These are phyloP conservation scores for Cavenderia fasciculata DNA, from an alignment of 78 protist species.

Conservation along the genomic window DNA sequence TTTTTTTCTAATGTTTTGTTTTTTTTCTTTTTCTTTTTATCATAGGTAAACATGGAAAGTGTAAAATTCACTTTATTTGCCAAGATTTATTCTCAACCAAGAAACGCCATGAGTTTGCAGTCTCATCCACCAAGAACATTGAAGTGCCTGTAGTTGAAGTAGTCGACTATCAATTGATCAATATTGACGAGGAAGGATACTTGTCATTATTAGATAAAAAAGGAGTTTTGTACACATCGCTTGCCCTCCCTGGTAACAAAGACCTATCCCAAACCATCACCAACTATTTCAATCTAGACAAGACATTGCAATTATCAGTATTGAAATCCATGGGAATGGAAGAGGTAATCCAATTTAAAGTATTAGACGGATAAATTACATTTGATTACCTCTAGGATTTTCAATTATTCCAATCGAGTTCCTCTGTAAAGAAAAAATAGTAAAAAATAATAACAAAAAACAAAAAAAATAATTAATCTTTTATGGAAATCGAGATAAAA, in stretches of 20 bases:
- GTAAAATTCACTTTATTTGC: constrained; percentile 93
- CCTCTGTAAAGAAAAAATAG: too few relatives aligned
- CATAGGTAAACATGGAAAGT: constrained; percentile 99
- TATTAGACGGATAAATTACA: constrained; percentile 7
- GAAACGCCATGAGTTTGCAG: constrained; percentile 89
- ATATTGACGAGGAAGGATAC: constrained; percentile 10
- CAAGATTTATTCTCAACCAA: constrained; percentile 95
- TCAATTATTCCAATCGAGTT: too few relatives aligned
- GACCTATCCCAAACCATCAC: neutral
- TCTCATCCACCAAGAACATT: constrained; percentile 92
- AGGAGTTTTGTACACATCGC: neutral
- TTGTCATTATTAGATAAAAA: neutral
- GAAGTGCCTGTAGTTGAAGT: constrained; percentile 88
- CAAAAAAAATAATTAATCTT: too few relatives aligned
- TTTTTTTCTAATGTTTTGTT: too few relatives aligned
- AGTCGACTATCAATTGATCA: constrained; percentile 35
- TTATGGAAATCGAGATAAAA: too few relatives aligned
- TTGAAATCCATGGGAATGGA: constrained; percentile 3
- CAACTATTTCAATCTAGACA: neutral
- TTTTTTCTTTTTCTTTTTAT: too few relatives aligned
- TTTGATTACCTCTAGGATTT: too few relatives aligned
- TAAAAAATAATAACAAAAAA: too few relatives aligned
- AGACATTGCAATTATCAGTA: neutral
- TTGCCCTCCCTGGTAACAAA: neutral
- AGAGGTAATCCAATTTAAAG: neutral